These are phyloP conservation scores for Russula sp. DNA, from an alignment of 768 basidiomycete genomes.

Conservation along the genomic window DNA sequence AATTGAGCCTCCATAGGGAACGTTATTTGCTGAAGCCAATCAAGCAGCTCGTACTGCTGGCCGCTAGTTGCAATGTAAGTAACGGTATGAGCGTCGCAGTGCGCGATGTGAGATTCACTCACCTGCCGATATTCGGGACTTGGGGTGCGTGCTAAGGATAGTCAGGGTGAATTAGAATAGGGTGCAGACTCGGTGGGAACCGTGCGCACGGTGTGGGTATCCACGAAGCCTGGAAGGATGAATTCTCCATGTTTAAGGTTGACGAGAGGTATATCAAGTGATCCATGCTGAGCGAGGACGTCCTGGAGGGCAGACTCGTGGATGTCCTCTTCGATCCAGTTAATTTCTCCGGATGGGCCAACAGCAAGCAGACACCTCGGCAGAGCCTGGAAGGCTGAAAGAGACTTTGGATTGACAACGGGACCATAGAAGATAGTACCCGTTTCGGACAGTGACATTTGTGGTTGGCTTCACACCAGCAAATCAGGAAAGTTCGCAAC, in stretches of 20 bases:
- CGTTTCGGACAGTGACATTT: neutral
- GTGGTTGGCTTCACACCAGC: neutral
- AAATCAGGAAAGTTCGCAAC: no score
- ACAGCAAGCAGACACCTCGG: slow-evolving; percentile 53
- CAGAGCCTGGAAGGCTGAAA: slow-evolving; percentile 38
- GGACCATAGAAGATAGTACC: slow-evolving; percentile 44
- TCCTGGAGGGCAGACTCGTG: slow-evolving; percentile 39
- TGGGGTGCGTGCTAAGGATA: slow-evolving; percentile 69
- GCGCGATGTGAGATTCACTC: slow-evolving; percentile 18
- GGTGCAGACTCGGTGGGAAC: neutral
- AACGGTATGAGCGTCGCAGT: neutral
- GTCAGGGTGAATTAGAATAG: neutral
- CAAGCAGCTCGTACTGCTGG: slow-evolving; percentile 77
- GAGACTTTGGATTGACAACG: slow-evolving; percentile 45
- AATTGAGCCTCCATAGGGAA: slow-evolving; percentile 86
- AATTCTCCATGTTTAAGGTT: slow-evolving; percentile 46
- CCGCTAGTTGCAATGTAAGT: slow-evolving; percentile 42
- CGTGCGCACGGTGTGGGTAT: slow-evolving; percentile 78
- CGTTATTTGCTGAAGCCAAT: slow-evolving; percentile 80
- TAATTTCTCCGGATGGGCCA: slow-evolving; percentile 45
- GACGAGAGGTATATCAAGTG: slow-evolving; percentile 29
- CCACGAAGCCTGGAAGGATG: slow-evolving; percentile 81
- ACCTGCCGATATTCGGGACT: slow-evolving; percentile 65
- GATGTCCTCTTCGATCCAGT: slow-evolving; percentile 65
- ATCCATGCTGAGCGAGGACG: slow-evolving; percentile 45